Conservation (phyloP, 2,329 filamentous ascomycete genomes). For the Bisporella sp. region DNA sequence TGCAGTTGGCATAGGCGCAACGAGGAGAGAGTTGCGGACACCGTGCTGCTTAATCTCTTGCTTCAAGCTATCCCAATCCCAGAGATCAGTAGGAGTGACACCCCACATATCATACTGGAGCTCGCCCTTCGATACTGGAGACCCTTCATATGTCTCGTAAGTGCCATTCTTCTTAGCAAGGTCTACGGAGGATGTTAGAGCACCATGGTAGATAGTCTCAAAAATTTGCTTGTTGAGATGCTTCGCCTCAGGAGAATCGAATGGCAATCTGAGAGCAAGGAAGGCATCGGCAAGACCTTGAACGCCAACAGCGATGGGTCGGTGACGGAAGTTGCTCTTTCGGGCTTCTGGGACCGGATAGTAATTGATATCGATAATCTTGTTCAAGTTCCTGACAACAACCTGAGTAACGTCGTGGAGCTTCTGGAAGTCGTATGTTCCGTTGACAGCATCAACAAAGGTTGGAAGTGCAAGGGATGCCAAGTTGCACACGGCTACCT, state of each 20-base stretch:
- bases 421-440: slow-evolving; percentile 91
- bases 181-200: slow-evolving; percentile 81
- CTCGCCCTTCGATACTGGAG: slow-evolving; percentile 87
- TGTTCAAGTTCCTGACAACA: slow-evolving; percentile 92
- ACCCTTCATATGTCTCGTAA: slow-evolving; percentile 88
- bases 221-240: slow-evolving; percentile 98
- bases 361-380: slow-evolving; percentile 96
- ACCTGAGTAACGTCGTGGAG: slow-evolving; percentile 91
- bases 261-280: slow-evolving; percentile 91
- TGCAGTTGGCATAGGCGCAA: slow-evolving; percentile 97
- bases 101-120: slow-evolving; percentile 99
- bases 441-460: slow-evolving; percentile 79
- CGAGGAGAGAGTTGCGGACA: slow-evolving; percentile 88
- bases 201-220: slow-evolving; percentile 97
- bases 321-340: slow-evolving; percentile 96
- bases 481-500: slow-evolving; percentile 97
- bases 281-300: slow-evolving; percentile 97
- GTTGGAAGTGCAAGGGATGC: slow-evolving; percentile 89
- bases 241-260: slow-evolving; percentile 90
- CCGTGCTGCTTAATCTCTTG: slow-evolving; percentile 87
- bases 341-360: slow-evolving; percentile 93
- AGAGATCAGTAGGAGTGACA: slow-evolving; percentile 85
- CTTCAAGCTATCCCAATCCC: slow-evolving; percentile 92
- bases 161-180: slow-evolving; percentile 76
- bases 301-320: slow-evolving; percentile 92